Percentiles rank a stretch among this genome's conserved stretches.
Evolutionary conservation across 1,284 basidiomycete species (phyloP).

Genomic region (Ustilago esculenta): DNA sequence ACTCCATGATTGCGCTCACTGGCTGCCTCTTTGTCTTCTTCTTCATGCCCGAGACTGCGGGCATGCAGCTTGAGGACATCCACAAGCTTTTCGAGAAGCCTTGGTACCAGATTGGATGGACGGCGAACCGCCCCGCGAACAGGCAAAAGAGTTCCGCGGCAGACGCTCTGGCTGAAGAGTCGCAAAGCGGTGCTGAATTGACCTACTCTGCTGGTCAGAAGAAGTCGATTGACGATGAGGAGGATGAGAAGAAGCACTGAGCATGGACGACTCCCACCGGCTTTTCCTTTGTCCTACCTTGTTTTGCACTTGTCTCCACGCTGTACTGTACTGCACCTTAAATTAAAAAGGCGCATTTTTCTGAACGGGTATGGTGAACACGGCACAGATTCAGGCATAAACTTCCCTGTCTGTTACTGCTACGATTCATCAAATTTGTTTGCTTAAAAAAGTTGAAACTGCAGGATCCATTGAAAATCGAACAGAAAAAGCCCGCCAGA

Average conservation of each 20-base stretch:
- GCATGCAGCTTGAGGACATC: conserved; percentile 48
- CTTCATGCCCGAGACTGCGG: conserved; percentile 51
- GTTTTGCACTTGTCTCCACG: too few species aligned
- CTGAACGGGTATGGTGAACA: too few species aligned
- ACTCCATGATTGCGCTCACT: conserved; percentile 29
- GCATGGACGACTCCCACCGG: too few species aligned
- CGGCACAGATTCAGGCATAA: too few species aligned
- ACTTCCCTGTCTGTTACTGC: too few species aligned
- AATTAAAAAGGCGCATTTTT: too few species aligned
- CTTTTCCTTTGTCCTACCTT: too few species aligned
- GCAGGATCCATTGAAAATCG: too few species aligned
- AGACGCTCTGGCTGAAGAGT: conserved; percentile 10
- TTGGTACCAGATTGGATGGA: conserved; percentile 49
- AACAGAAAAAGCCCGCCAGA: too few species aligned
- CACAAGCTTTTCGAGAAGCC: conserved; percentile 49
- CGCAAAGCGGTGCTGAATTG: conserved; percentile 18
- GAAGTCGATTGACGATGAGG: conserved; percentile 24
- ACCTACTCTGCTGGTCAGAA: conserved; percentile 18
- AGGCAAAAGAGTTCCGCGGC: conserved; percentile 9
- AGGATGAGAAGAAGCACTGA: conserved; percentile 34
- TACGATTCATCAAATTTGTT: too few species aligned
- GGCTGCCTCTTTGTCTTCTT: conserved; percentile 49
- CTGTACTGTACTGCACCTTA: too few species aligned
- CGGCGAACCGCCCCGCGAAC: conserved; percentile 30
- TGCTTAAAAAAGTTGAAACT: too few species aligned